Base-by-base conservation (phyloP, 306 rosid genomes). In the Dalbergia cultrata region DNA sequence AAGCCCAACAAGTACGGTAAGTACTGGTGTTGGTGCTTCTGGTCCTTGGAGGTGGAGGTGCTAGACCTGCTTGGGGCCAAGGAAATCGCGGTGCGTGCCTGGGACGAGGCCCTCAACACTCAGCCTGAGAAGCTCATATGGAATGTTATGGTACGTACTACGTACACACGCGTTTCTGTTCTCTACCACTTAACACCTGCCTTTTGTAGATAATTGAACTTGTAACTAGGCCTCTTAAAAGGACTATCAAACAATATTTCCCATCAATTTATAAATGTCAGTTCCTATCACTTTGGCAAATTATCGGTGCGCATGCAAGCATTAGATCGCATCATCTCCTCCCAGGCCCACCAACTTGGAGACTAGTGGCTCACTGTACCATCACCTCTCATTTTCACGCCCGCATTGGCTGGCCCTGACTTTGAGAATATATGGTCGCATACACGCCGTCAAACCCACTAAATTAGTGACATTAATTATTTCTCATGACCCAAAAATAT, bases 11-110 rank as follows among this genome's bases (percentile, higher is more conserved):
- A 86, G 64, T 90, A 85, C 26, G 98, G 98, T 0, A 94, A 92
- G 59, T 86, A 86, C 79, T 94, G 97, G 97, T 94, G 98, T 78
- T 92, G 98, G 98, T 92, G 98, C 71, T 92, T 94, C 77, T 94
- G 98, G 98, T 89, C 89, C 0, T 68, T 94, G 74, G 98, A 92
- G 57, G 89, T 92, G 5, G 95, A 92, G 73, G 90, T 94, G 26
- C 76, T 90, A 33, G 87, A 88, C 78, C 67, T 94, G 1, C 68
- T 94, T 9, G 89, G 77, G 3, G 90, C 91, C 49, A 94, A 88
- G 62, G 97, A 90, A 60, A 84, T 94, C 8, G 97, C 97, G 0
- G 98, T 92, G 1, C 88, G 98, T 8, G 94, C 97, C 13, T 92
- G 98, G 98, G 98, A 94, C 33, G 88, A 90, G 79, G 83, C 97